Percentiles rank a stretch among this genome's conserved stretches.
These are phyloP conservation scores for Symbiodinium natans DNA, from an alignment of 73 alveolate genomes.

Conservation along the genomic window DNA sequence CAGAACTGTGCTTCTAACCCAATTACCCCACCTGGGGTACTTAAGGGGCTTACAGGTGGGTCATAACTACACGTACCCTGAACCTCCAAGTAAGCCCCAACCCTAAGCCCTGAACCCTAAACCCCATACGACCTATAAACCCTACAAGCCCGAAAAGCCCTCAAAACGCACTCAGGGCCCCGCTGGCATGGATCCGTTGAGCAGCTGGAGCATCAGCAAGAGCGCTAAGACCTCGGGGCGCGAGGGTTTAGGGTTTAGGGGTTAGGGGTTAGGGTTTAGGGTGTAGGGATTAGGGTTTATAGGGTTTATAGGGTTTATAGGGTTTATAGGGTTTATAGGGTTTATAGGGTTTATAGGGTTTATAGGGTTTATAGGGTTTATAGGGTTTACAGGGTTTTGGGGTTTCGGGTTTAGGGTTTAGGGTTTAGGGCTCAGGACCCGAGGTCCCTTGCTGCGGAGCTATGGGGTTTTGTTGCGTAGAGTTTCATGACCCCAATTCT, in stretches of 20 bases:
- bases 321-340: no score
- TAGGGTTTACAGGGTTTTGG: background rate
- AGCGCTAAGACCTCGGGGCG: constrained; percentile 38
- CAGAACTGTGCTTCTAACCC: no score
- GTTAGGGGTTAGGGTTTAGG: background rate
- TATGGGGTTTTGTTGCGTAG: background rate
- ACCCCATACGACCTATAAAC: background rate
- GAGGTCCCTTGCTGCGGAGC: background rate
- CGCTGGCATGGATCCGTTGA: constrained; percentile 67
- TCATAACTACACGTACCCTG: no score
- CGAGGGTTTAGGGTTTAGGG: background rate
- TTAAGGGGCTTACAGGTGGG: no score
- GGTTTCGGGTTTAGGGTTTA: background rate
- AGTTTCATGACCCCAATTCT: background rate
- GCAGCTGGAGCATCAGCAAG: constrained; percentile 71
- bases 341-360: no score
- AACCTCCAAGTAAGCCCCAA: no score
- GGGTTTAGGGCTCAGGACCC: background rate
- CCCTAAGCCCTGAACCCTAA: background rate
- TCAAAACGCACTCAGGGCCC: background rate
- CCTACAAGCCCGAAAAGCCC: background rate
- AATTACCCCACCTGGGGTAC: no score
- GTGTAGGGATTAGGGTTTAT: background rate
- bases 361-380: no score
- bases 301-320: background rate